These are phyloP conservation scores for Cryptosporidium ryanae DNA, from an alignment of 169 alveolate species.

Conservation along the genomic window DNA sequence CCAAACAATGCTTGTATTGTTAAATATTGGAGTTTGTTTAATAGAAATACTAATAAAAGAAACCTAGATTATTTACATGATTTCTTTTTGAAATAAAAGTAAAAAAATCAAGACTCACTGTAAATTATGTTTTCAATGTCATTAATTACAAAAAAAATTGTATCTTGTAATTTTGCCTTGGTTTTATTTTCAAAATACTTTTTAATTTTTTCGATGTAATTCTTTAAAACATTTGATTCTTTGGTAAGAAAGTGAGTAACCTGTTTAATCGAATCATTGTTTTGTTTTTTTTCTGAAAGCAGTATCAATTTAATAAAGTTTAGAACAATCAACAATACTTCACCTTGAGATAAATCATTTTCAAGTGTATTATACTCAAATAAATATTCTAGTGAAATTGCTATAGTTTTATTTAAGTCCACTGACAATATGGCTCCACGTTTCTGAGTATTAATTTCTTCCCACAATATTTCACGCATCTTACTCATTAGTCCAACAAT, in stretches of 20 bases:
- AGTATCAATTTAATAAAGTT: constrained; percentile 34
- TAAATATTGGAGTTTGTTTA: constrained; percentile 57
- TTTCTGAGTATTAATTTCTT: constrained; percentile 7
- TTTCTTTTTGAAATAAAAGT: constrained; percentile 6
- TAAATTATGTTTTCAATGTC: constrained; percentile 51
- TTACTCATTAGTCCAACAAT: constrained; percentile 15
- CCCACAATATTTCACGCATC: constrained; percentile 12
- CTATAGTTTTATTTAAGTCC: constrained; percentile 28
- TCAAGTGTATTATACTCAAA: background rate
- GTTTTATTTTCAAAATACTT: background rate
- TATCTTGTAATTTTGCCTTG: background rate
- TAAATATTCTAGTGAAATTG: constrained; percentile 10
- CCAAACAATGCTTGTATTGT: constrained; percentile 58
- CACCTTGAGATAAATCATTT: constrained; percentile 25
- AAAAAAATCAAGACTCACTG: background rate
- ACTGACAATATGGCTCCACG: background rate
- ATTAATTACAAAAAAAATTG: constrained; percentile 3
- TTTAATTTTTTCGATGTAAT: background rate
- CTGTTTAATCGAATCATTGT: background rate
- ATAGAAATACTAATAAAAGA: background rate
- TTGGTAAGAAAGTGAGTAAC: background rate
- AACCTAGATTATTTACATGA: constrained; percentile 20
- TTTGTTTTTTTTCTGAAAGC: constrained; percentile 14
- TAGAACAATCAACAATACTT: constrained; percentile 20
- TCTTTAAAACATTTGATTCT: constrained; percentile 29